Percentiles rank a stretch among this genome's conserved stretches.
These are phyloP conservation scores for Glonium stellatum DNA, from an alignment of 495 filamentous ascomycete species.

Conservation along the genomic window DNA sequence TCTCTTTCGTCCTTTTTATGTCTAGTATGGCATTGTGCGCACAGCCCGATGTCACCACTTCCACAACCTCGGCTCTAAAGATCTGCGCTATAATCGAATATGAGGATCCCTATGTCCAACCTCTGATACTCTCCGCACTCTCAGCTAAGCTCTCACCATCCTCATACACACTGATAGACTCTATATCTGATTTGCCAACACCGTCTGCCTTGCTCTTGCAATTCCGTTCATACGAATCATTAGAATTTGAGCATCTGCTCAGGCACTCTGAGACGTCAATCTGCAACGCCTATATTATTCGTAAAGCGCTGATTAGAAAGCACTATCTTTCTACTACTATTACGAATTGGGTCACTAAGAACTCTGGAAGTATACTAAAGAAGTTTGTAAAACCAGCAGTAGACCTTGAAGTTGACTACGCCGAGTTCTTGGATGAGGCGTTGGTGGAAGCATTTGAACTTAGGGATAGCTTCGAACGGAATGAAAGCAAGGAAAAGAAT, in stretches of 20 bases:
- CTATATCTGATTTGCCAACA: constrained; percentile 41
- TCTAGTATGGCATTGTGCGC: background rate
- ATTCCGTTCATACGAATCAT: constrained; percentile 75
- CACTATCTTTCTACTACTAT: constrained; percentile 82
- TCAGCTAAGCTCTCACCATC: constrained; percentile 49
- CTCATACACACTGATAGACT: constrained; percentile 41
- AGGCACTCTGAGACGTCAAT: constrained; percentile 52
- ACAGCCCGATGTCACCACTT: background rate
- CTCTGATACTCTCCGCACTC: constrained; percentile 68
- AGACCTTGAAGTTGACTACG: constrained; percentile 89
- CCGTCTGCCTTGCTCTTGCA: constrained; percentile 56
- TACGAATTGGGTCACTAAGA: constrained; percentile 70
- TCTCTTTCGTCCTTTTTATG: background rate
- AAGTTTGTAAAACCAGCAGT: constrained; percentile 65
- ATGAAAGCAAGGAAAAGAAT: constrained; percentile 39
- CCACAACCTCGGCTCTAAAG: constrained; percentile 1
- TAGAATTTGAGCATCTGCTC: constrained; percentile 71
- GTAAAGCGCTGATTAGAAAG: constrained; percentile 95
- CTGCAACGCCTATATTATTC: constrained; percentile 80
- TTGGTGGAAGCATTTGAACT: constrained; percentile 84
- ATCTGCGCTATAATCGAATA: constrained; percentile 75
- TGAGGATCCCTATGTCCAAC: constrained; percentile 78
- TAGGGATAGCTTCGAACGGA: constrained; percentile 62
- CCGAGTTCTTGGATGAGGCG: constrained; percentile 92
- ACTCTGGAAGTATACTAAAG: constrained; percentile 61